Base-by-base conservation (phyloP, 2,329 filamentous ascomycete species). In the Seiridium cupressi region DNA sequence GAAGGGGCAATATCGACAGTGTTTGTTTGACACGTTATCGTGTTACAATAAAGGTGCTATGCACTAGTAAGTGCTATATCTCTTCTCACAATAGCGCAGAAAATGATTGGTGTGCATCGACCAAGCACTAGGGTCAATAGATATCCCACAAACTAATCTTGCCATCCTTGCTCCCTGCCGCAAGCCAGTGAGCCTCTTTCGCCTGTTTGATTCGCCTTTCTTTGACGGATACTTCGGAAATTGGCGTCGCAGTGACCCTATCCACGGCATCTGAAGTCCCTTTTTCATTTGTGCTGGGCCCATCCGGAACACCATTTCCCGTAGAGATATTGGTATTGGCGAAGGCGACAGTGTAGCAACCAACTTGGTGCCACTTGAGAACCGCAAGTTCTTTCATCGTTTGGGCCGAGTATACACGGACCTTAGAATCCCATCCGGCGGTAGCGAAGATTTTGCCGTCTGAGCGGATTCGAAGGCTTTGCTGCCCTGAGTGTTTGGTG, bases 91-190 rank as follows among this genome's bases (percentile, higher is more conserved):
- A 18, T 38, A 54, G 11, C 7, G 13, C 13, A 38, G 5, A 46
- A 18, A 6, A 46, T 9, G 5, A 46, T 13, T 13, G 44, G 10
- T 9, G 44, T 10, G 7, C 6, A n/a, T 18, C 13, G 44, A 46
- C 44, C 26, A 5, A 46, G 26, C 10, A 46, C 13, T 46, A 13
- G 26, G 44, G 9, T 78, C 69, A 93, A 73, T 95, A 99, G 61
- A 98, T 88, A 77, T 97, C 92, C 95, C 95, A 99, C 66, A 99
- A 78, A 71, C 92, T 96, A 63, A 98, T 86, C 73, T 96, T 97
- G 18, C 94, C 95, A 77, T 98, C 95, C 73, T 98, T 99, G 59
- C 91, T 90, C 1, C 95, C 95, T 1, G 87, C 92, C 18, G 90
- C 95, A 56, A 98, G 74, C 93, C 94, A 98, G 74, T 98, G 94